These are phyloP conservation scores for Cucumis cinereus DNA, from an alignment of 306 rosid genomes.

Conservation along the genomic window DNA sequence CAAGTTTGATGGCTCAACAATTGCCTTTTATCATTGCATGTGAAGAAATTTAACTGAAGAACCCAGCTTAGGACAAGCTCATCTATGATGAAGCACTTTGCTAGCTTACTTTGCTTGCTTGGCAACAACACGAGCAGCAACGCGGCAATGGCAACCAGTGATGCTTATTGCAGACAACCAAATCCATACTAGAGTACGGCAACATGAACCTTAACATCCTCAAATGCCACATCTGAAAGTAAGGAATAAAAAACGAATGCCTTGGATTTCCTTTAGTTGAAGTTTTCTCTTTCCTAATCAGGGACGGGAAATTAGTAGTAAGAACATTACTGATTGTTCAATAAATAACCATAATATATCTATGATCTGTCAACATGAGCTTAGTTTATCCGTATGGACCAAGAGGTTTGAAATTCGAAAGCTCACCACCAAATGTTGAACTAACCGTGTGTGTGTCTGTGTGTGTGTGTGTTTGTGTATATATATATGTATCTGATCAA, in stretches of 20 bases:
- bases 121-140: neutral
- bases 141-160: neutral
- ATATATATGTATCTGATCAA: neutral
- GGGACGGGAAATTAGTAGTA: neutral
- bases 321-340: neutral
- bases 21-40: neutral
- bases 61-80: neutral
- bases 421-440: neutral
- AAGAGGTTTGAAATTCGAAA: neutral
- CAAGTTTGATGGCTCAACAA: neutral
- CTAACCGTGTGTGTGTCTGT: no score
- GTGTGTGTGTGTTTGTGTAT: no score
- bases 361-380: no score
- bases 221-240: neutral
- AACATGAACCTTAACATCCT: neutral
- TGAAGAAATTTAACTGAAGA: neutral
- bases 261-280: neutral
- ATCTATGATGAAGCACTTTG: neutral
- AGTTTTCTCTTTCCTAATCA: neutral
- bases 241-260: neutral
- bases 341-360: neutral
- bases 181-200: neutral
- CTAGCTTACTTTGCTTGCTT: neutral
- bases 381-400: no score
- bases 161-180: neutral